phyloP scores from a whole-genome alignment of 805 yeast genomes.

The Suhomyces sp. region DNA sequence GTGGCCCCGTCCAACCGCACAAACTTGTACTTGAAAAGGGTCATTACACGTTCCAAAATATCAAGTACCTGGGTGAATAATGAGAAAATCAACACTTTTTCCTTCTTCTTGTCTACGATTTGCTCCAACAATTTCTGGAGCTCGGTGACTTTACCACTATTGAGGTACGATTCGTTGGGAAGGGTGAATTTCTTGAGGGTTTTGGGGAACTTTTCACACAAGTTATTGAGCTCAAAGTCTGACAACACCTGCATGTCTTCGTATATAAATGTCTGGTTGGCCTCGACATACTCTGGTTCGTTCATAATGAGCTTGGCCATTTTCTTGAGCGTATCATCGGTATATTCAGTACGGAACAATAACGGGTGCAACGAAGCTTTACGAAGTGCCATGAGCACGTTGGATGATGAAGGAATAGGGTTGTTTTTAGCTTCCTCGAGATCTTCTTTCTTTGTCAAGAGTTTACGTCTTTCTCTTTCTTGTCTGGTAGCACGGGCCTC shows the following conservation, averaged over 20 bases:
- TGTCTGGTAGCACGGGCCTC: conserved; percentile 37
- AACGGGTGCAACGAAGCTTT: conserved; percentile 94
- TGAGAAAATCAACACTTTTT: conserved; percentile 79
- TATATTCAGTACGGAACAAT: conserved; percentile 65
- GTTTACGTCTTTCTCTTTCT: conserved; percentile 45
- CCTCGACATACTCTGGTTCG: conserved; percentile 76
- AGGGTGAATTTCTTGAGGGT: conserved; percentile 55
- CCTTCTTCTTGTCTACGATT: conserved; percentile 54
- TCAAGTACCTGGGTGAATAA: conserved; percentile 91
- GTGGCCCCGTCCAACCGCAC: conserved; percentile 92
- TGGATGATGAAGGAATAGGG: conserved; percentile 50
- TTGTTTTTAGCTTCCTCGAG: conserved; percentile 23
- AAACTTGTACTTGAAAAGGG: conserved; percentile 63
- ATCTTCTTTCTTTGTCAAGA: conserved; percentile 33
- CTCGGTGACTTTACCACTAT: conserved; percentile 71
- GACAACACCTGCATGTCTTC: conserved; percentile 97
- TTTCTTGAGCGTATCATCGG: conserved; percentile 48
- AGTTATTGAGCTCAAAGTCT: conserved; percentile 77
- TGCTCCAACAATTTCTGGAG: conserved; percentile 56
- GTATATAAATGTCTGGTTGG: conserved; percentile 69
- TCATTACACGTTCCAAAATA: conserved; percentile 73
- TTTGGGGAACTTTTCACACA: conserved; percentile 72
- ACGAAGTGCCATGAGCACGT: conserved; percentile 82
- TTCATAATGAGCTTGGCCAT: conserved; percentile 81
- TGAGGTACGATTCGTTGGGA: conserved; percentile 50